Base-by-base conservation (phyloP, 805 yeast species). In the Yamadazyma ubonensis region DNA sequence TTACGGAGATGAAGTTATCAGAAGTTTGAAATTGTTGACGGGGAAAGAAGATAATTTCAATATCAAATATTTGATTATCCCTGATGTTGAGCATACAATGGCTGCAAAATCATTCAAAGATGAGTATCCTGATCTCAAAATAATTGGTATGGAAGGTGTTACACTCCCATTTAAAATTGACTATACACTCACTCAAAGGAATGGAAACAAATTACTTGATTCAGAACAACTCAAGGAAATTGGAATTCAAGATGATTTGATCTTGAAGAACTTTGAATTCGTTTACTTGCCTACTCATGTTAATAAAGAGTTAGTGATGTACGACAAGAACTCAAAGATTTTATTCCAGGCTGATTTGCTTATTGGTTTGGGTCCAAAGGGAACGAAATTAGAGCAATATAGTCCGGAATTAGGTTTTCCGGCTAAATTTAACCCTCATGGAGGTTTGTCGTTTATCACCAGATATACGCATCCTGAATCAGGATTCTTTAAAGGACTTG, bases 41-140 rank as follows among this genome's bases (percentile, higher is more conserved):
- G 65, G 63, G 4, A 61, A 60, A 14, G 55, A 59, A 3, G 57
- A 65, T 1, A 58, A 59, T 33, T 53, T 50, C 44, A 67, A 70
- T 20, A 66, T 79, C 29, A 55, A 72, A 2, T 73, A 78, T 45
- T 62, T 79, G 26, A 67, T 83, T 29, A 67, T 83, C 33, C 87
- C 88, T 2, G 86, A 83, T 51, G 52, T 47, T 22, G 84, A 79
- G 46, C 89, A 83, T 52, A 78, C 84, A 1, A 60, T 82, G 76
- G 85, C 83, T 2, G 76, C 81, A 9, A 52, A 58, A 18, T 71
- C 74, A 10, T 75, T 81, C 59, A 73, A 75, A 52, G 62, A 66
- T 14, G 57, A 60, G 39, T 71, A 63, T 53, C 85, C 86, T 3
- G 51, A 64, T 2, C 57, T 77, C 35, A 71, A 74, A 50, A 56